A percentile compares a stretch with the other conserved stretches of the same genome.
Evolutionary conservation across 306 rosid genomes (phyloP).

Genomic region (Cyamopsis tetragonoloba): DNA sequence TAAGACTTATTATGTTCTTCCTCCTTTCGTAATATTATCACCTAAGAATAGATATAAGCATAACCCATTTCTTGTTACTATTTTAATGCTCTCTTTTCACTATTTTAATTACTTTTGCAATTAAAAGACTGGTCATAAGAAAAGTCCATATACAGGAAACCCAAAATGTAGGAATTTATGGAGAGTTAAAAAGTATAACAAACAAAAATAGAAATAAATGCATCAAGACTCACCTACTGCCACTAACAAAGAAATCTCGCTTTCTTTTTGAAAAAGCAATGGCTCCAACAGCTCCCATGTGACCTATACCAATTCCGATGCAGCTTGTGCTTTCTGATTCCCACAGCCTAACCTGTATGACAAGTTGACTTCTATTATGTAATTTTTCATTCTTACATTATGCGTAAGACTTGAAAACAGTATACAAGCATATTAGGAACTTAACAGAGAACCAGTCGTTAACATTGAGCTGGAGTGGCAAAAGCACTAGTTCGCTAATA

Average conservation of each 20-base stretch:
- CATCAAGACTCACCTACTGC: constrained; percentile 71
- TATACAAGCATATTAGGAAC: constrained; percentile 15
- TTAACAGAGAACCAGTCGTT: background rate
- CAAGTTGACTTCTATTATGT: constrained; percentile 1
- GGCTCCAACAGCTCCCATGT: constrained; percentile 90
- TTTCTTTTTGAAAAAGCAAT: constrained; percentile 75
- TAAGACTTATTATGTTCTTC: background rate
- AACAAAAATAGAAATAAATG: constrained; percentile 4
- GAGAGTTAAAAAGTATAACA: background rate
- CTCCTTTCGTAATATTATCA: background rate
- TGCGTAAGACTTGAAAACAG: background rate
- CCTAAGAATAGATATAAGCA: constrained; percentile 1
- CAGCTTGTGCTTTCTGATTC: constrained; percentile 75
- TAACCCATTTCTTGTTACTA: background rate
- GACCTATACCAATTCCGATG: constrained; percentile 80
- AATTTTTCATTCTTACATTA: background rate
- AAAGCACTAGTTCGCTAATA: constrained; percentile 9
- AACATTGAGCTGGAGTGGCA: constrained; percentile 11
- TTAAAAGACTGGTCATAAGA: constrained; percentile 18
- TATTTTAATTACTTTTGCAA: background rate
- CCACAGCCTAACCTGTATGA: constrained; percentile 87
- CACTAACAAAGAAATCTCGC: constrained; percentile 85
- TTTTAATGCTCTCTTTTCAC: background rate
- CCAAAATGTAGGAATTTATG: background rate
- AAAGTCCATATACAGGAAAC: background rate